Evolutionary conservation across 352 stramenopile genomes (phyloP).

Genomic region (Pythium periplocum): DNA sequence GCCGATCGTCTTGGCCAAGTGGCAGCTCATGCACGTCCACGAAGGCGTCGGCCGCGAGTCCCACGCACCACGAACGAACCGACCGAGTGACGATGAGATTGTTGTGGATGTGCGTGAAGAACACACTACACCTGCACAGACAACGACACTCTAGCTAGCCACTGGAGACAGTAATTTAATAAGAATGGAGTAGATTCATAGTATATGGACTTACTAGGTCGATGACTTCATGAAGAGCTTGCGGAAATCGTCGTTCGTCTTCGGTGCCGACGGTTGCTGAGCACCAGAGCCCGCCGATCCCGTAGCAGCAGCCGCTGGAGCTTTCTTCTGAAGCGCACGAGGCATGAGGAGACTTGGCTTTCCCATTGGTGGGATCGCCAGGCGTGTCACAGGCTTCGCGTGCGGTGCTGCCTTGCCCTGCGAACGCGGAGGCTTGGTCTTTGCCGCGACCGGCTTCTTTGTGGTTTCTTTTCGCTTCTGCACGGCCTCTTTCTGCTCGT

Average conservation of each 20-base stretch:
- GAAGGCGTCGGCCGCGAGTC: too few species aligned
- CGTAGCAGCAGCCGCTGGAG: background rate
- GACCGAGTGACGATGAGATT: too few species aligned
- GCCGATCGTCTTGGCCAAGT: slow-evolving; percentile 29
- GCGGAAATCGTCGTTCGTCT: slow-evolving; percentile 73
- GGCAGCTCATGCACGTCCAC: background rate
- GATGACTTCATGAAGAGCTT: slow-evolving; percentile 47
- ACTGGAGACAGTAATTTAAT: too few species aligned
- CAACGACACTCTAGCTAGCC: too few species aligned
- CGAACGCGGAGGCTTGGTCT: background rate
- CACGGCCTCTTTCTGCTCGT: slow-evolving; percentile 38
- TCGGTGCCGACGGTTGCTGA: slow-evolving; percentile 12
- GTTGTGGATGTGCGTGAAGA: too few species aligned
- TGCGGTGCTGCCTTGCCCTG: slow-evolving; percentile 10
- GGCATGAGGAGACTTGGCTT: slow-evolving; percentile 29
- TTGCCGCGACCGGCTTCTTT: background rate
- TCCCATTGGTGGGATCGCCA: background rate
- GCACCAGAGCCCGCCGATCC: too few species aligned
- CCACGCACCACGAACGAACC: too few species aligned
- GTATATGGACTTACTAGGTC: slow-evolving; percentile 4
- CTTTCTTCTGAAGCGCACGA: slow-evolving; percentile 35
- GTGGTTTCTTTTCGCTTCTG: slow-evolving; percentile 12
- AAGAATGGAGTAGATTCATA: background rate
- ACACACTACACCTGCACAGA: too few species aligned
- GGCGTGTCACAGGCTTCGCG: slow-evolving; percentile 16